Base-by-base conservation (phyloP, 768 basidiomycete species). In the Cantharellus cinnabarinus region DNA sequence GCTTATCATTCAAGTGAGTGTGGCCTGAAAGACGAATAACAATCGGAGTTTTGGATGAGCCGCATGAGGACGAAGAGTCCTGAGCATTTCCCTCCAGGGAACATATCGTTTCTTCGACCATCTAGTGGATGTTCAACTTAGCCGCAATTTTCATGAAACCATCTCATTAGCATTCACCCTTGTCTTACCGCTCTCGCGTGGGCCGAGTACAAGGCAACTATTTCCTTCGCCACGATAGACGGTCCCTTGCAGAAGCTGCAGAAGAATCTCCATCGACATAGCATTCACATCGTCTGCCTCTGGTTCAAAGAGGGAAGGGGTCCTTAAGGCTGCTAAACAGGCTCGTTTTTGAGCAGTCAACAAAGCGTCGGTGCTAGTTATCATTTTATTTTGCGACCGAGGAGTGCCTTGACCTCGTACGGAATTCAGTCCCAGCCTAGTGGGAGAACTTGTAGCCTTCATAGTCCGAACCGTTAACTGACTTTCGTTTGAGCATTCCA, bases 141-240 rank as follows among this genome's bases (percentile, higher is more conserved):
- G 40, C 37, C 15, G 20, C 41, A 42, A 48, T 59, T 52, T n/a
- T 50, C 37, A 7, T 37, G 38, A 37, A 38, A 10, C 39, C 35
- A 5, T 4, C 2, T 39, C n/a, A 35, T n/a, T 15, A 15, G 40
- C 50, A 68, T 78, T 65, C 68, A 89, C 88, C 61, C 74, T 74
- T 1, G 85, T 83, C 71, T 97, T 95, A 20, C 91, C 93, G 62
- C 83, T 85, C 14, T 89, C 88, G 61, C 82, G 75, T 1, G 89
- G 83, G 20, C 93, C 93, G 50, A 90, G 74, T 2, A 97, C 67
- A 58, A 95, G 74, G 66, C 91, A 95, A 60, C 90, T 94, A 62
- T 97, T 97, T 2, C 93, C 91, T 72, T 97, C 93, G 5, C 83
- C 85, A 38, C 90, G 77, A 29, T 71, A 71, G 3, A 85, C 75